These are phyloP conservation scores for Aristolochia contorta DNA, from an alignment of 164 flowering plant species.

Conservation along the genomic window DNA sequence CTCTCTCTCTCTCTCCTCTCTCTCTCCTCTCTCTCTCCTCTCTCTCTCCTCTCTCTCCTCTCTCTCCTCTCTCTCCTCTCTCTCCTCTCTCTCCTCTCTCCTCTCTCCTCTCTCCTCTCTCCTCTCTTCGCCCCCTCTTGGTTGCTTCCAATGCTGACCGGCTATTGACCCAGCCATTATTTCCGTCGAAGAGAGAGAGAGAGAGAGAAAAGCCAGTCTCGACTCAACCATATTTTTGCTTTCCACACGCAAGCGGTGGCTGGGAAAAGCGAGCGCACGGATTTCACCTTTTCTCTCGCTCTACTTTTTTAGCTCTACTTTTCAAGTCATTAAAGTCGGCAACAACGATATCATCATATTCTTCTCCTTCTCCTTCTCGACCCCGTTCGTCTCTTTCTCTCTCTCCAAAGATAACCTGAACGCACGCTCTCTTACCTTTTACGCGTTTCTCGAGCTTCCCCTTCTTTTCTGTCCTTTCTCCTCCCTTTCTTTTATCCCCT, in stretches of 20 bases:
- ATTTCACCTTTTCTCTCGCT: conserved; percentile 25
- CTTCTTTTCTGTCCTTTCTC: not conserved
- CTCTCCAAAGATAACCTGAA: conserved; percentile 8
- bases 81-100: too few relatives aligned
- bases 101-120: too few relatives aligned
- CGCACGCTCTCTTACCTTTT: conserved; percentile 56
- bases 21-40: too few relatives aligned
- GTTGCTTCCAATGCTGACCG: conserved; percentile 7
- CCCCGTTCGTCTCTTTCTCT: conserved; percentile 1
- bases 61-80: too few relatives aligned
- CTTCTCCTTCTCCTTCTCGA: conserved; percentile 11
- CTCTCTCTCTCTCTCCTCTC: too few relatives aligned
- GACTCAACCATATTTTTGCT: conserved; percentile 40
- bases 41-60: too few relatives aligned
- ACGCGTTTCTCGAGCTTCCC: conserved; percentile 31
- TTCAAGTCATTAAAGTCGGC: conserved; percentile 18
- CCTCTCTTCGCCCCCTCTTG: too few relatives aligned
- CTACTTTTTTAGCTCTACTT: conserved; percentile 8
- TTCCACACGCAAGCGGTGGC: conserved; percentile 50
- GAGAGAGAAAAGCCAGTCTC: not conserved
- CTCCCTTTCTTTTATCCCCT: not conserved
- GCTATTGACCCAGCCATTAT: conserved; percentile 1
- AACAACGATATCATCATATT: conserved; percentile 26
- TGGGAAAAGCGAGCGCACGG: conserved; percentile 32
- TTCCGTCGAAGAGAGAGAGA: not conserved